Percentiles rank a stretch among this genome's conserved stretches.
Evolutionary conservation across 352 stramenopile species (phyloP).

Genomic region (Halophytophthora batemanensis): DNA sequence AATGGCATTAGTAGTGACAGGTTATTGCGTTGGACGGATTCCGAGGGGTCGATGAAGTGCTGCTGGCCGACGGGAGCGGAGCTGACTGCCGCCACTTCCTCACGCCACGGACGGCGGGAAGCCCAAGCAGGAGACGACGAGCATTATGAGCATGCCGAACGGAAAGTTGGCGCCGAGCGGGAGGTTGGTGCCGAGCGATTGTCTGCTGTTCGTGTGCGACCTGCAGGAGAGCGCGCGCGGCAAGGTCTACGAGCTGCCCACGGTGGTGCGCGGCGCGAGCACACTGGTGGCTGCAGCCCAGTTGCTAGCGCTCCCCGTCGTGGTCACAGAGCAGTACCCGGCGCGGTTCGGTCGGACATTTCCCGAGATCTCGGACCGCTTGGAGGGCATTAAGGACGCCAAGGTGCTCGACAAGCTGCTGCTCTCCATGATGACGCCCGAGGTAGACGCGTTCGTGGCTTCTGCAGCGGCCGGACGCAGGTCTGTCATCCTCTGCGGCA

Average conservation of each 20-base stretch:
- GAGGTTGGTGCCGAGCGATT: conserved; percentile 59
- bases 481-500: conserved; percentile 94
- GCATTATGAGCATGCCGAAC: too few relatives aligned
- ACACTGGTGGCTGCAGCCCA: conserved; percentile 67
- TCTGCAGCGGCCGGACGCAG: conserved; percentile 41
- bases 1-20: too few relatives aligned
- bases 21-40: too few relatives aligned
- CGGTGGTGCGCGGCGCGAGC: conserved; percentile 83
- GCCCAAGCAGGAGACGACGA: too few relatives aligned
- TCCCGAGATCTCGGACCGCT: conserved; percentile 56
- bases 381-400: conserved; percentile 36
- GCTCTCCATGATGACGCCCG: conserved; percentile 96
- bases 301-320: conserved; percentile 90
- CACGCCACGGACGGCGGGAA: too few relatives aligned
- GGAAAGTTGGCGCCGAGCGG: too few relatives aligned
- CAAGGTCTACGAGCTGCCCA: conserved; percentile 91
- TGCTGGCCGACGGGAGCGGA: too few relatives aligned
- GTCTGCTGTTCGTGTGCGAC: conserved; percentile 94
- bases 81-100: too few relatives aligned
- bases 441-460: conserved; percentile 84
- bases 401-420: conserved; percentile 96
- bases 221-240: conserved; percentile 96
- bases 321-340: conserved; percentile 96
- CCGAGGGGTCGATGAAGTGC: too few relatives aligned
- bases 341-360: conserved; percentile 93